Percentiles rank a stretch among this genome's conserved stretches.
phyloP scores from a whole-genome alignment of 352 stramenopile species.

The Globisporangium rhizosaccharum region DNA sequence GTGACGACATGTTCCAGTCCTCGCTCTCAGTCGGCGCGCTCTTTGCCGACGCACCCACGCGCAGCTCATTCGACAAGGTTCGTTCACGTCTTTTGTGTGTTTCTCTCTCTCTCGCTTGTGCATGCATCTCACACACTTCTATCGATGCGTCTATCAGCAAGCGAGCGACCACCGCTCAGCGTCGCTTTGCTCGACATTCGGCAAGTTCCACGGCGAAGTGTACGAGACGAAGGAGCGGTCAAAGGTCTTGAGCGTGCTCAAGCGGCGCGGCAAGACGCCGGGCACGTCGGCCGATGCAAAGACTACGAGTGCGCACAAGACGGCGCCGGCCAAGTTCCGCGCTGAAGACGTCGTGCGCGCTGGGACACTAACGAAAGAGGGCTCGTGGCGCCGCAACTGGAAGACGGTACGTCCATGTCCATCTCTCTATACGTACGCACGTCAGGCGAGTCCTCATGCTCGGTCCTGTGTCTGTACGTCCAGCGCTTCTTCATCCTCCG shows the following conservation, averaged over 20 bases:
- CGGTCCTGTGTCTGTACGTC: not conserved
- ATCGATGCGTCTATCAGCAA: not conserved
- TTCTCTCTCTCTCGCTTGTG: not conserved
- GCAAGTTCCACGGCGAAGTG: constrained; percentile 69
- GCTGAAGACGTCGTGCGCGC: constrained; percentile 59
- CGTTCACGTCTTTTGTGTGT: not conserved
- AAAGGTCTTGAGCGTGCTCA: constrained; percentile 70
- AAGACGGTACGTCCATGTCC: constrained; percentile 39
- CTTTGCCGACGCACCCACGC: not conserved
- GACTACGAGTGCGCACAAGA: constrained; percentile 5
- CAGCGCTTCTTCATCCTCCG: constrained; percentile 78
- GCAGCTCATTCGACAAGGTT: constrained; percentile 13
- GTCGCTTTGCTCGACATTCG: constrained; percentile 45
- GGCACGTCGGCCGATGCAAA: constrained; percentile 11
- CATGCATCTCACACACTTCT: not conserved
- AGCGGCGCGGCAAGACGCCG: constrained; percentile 42
- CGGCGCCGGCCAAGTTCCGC: constrained; percentile 53
- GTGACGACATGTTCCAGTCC: constrained; percentile 17
- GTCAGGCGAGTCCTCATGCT: not conserved
- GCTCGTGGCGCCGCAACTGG: constrained; percentile 84
- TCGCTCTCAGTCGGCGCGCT: constrained; percentile 8
- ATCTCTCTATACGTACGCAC: not conserved
- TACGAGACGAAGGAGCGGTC: constrained; percentile 78
- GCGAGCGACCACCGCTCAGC: constrained; percentile 16
- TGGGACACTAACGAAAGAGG: constrained; percentile 68